A percentile compares a stretch with the other conserved stretches of the same genome.
Evolutionary conservation across 2,329 filamentous ascomycete species (phyloP).

Genomic region (Botrytis aclada): DNA sequence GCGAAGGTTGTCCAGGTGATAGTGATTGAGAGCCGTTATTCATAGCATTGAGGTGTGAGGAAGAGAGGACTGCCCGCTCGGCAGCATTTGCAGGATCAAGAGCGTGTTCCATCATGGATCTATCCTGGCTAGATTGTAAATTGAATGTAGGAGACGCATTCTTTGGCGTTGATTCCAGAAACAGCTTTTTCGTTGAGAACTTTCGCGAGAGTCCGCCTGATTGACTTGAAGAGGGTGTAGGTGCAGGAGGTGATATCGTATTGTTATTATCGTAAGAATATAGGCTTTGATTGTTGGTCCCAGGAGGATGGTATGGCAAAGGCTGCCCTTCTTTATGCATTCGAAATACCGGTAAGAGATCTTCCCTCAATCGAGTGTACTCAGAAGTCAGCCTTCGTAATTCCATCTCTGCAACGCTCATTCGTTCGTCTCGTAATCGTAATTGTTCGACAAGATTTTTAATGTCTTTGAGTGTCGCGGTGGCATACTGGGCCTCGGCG

Average conservation of each 20-base stretch:
- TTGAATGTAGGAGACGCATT: slow-evolving; percentile 68
- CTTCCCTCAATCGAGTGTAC: slow-evolving; percentile 83
- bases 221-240: slow-evolving; percentile 52
- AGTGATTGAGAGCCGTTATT: slow-evolving; percentile 57
- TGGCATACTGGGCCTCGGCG: slow-evolving; percentile 78
- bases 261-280: slow-evolving; percentile 51
- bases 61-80: slow-evolving; percentile 62
- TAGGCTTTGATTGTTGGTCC: slow-evolving; percentile 31
- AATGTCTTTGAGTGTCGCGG: slow-evolving; percentile 89
- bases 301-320: slow-evolving; percentile 54
- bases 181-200: slow-evolving; percentile 72
- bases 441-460: slow-evolving; percentile 87
- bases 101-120: slow-evolving; percentile 59
- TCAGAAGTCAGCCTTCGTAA: slow-evolving; percentile 82
- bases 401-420: slow-evolving; percentile 78
- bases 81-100: slow-evolving; percentile 68
- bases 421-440: slow-evolving; percentile 83
- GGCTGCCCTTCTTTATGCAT: slow-evolving; percentile 91
- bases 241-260: slow-evolving; percentile 55
- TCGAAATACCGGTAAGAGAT: slow-evolving; percentile 84
- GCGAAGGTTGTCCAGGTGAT: slow-evolving; percentile 58
- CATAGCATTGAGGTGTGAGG: slow-evolving; percentile 67
- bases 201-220: slow-evolving; percentile 62
- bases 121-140: slow-evolving; percentile 53
- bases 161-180: slow-evolving; percentile 70